Evolutionary conservation across 1,284 basidiomycete species (phyloP).

Genomic region (Irpex rosettiformis): DNA sequence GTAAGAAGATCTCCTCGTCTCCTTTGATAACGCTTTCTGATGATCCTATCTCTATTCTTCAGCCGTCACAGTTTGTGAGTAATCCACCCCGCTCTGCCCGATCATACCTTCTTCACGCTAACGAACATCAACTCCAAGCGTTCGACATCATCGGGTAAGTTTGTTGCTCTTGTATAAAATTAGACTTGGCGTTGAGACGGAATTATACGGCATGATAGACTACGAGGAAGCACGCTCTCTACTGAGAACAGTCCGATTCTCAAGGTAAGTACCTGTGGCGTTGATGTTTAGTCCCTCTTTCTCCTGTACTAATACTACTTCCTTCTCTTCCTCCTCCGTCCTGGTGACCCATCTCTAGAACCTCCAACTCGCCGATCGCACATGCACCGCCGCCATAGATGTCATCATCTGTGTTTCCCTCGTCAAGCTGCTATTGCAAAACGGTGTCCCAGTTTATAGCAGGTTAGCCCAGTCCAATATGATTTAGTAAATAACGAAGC

Average conservation of each 20-base stretch:
- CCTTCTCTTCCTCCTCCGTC: too few species aligned
- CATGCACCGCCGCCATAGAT: neutral
- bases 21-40: neutral
- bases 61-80: neutral
- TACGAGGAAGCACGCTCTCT: neutral
- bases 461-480: too few species aligned
- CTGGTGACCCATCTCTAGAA: neutral
- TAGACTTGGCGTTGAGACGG: too few species aligned
- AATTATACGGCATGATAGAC: too few species aligned
- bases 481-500: too few species aligned
- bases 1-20: neutral
- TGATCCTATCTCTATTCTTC: neutral
- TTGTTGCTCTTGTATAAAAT: too few species aligned
- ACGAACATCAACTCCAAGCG: neutral
- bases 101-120: neutral
- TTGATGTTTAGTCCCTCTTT: too few species aligned
- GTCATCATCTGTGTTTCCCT: neutral
- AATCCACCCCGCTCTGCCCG: neutral
- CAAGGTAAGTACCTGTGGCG: too few species aligned
- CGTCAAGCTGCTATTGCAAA: neutral
- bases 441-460: neutral
- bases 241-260: neutral
- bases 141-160: neutral
- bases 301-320: too few species aligned
- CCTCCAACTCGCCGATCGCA: neutral